These are phyloP conservation scores for Chalciporus chontae DNA, from an alignment of 768 basidiomycete species.

Conservation along the genomic window DNA sequence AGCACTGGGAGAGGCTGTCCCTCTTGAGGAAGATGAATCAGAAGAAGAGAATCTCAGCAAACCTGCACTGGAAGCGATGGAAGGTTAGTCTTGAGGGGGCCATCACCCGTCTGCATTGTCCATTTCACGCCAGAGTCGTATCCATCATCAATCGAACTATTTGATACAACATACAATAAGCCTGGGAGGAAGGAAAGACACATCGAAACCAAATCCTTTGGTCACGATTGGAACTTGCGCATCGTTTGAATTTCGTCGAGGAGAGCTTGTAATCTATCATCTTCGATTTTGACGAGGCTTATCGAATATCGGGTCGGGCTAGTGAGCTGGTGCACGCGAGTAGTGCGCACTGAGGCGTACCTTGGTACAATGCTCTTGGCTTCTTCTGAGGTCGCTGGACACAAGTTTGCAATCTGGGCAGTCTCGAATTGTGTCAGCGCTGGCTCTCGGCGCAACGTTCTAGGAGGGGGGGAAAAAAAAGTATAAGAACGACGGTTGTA, in stretches of 20 bases:
- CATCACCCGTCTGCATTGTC: background rate
- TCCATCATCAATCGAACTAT: constrained; percentile 2
- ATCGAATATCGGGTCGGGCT: background rate
- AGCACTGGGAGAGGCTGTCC: constrained; percentile 25
- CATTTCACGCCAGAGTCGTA: background rate
- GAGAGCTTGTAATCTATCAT: constrained; percentile 76
- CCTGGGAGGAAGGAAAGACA: background rate
- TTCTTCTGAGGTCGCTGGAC: constrained; percentile 84
- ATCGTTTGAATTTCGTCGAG: constrained; percentile 88
- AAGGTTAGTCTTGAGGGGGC: constrained; percentile 34
- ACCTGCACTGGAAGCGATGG: constrained; percentile 47
- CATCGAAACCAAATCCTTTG: background rate
- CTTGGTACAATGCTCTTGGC: constrained; percentile 90
- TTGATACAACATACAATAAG: constrained; percentile 2
- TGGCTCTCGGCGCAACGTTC: constrained; percentile 75
- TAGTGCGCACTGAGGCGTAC: constrained; percentile 35
- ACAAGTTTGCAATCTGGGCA: constrained; percentile 88
- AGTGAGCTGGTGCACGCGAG: background rate
- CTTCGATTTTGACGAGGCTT: constrained; percentile 87
- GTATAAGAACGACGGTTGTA: background rate
- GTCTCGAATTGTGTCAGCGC: constrained; percentile 87
- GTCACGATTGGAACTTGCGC: constrained; percentile 82
- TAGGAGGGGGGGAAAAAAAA: constrained; percentile 31
- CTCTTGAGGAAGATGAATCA: constrained; percentile 38
- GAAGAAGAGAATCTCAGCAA: constrained; percentile 42